Percentiles rank a stretch among this genome's conserved stretches.
Evolutionary conservation across 805 yeast species (phyloP).

Genomic region (Saturnispora bothae): DNA sequence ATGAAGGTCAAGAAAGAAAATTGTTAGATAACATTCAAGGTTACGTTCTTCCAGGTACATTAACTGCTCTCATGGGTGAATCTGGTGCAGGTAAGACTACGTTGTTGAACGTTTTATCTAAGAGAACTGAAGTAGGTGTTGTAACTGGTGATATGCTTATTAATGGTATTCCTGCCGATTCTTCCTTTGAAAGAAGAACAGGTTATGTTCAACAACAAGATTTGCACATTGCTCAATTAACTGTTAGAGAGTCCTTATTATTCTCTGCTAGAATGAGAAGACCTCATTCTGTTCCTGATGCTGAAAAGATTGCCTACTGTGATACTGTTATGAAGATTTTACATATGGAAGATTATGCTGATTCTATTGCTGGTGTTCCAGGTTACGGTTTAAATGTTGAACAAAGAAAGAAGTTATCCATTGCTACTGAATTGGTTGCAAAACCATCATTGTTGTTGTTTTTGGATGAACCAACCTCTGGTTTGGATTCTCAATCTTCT

Average conservation of each 20-base stretch:
- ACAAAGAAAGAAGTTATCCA: conserved; percentile 42
- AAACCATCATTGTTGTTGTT: conserved; percentile 42
- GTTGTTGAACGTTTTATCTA: conserved; percentile 41
- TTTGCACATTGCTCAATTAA: conserved; percentile 37
- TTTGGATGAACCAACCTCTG: conserved; percentile 53
- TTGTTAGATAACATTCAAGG: conserved; percentile 37
- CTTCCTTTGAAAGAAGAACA: conserved; percentile 41
- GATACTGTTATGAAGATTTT: conserved; percentile 31
- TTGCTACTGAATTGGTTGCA: conserved; percentile 45
- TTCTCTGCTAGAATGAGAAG: conserved; percentile 42
- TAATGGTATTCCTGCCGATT: conserved; percentile 38
- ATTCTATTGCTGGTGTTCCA: conserved; percentile 37
- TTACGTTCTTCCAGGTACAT: conserved; percentile 40
- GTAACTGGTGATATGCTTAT: conserved; percentile 51
- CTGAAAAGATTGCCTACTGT: conserved; percentile 34
- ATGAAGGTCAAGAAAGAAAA: conserved; percentile 31
- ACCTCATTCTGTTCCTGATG: conserved; percentile 32
- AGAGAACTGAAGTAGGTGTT: conserved; percentile 41
- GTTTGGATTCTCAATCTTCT: conserved; percentile 46
- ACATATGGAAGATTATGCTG: conserved; percentile 38
- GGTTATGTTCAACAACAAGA: conserved; percentile 52
- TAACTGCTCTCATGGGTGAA: conserved; percentile 56
- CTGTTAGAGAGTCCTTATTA: conserved; percentile 39
- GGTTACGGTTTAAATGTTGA: conserved; percentile 47
- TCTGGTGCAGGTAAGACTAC: conserved; percentile 61